Evolutionary conservation across 495 filamentous ascomycete species (phyloP).

Genomic region (Podospora appendiculata): DNA sequence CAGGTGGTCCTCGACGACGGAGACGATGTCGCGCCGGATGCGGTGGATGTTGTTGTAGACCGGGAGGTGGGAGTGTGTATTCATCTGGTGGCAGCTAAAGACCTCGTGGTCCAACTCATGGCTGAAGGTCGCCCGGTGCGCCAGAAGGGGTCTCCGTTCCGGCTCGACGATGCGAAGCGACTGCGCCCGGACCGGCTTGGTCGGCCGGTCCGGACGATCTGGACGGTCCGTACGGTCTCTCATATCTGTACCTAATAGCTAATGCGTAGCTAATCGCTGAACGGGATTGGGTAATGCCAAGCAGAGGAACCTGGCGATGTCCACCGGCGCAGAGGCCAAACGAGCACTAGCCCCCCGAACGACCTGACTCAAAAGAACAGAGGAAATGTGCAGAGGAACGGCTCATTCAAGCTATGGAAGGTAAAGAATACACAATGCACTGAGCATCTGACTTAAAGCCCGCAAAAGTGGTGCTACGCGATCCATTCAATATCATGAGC

Average conservation of each 20-base stretch:
- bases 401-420: no score
- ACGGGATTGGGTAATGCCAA: not conserved
- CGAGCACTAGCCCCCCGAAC: no score
- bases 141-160: constrained; percentile 21
- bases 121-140: constrained; percentile 15
- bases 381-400: no score
- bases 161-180: constrained; percentile 24
- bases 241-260: not conserved
- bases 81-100: constrained; percentile 12
- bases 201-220: not conserved
- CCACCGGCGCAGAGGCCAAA: no score
- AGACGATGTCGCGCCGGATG: constrained; percentile 43
- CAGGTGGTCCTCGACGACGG: constrained; percentile 44
- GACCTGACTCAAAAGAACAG: no score
- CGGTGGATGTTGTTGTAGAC: constrained; percentile 48
- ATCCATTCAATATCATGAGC: no score
- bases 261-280: not conserved
- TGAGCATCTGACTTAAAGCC: no score
- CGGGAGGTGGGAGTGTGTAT: constrained; percentile 34
- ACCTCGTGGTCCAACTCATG: constrained; percentile 19
- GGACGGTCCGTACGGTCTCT: not conserved
- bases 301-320: no score
- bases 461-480: no score
- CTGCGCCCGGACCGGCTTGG: not conserved
- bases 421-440: no score